Evolutionary conservation across 306 rosid genomes (phyloP).

Genomic region (Sechiopsis laciniata): DNA sequence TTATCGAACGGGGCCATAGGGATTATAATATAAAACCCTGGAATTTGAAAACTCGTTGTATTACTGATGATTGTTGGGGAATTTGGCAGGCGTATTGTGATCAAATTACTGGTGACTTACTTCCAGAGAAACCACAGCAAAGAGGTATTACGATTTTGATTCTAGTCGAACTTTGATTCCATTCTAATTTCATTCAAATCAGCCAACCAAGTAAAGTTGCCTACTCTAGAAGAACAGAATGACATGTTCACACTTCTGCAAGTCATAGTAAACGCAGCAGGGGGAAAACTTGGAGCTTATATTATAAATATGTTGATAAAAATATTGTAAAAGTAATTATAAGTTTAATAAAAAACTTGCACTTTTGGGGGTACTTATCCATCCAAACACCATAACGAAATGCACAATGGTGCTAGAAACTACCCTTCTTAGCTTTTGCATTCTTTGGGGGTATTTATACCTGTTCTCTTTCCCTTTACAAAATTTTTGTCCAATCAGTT

Average conservation of each 20-base stretch:
- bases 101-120: slow-evolving; percentile 78
- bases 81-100: slow-evolving; percentile 90
- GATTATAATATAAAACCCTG: neutral
- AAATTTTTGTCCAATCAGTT: slow-evolving; percentile 14
- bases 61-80: slow-evolving; percentile 25
- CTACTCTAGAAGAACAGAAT: neutral
- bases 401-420: neutral
- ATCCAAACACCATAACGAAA: neutral
- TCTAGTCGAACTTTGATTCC: neutral
- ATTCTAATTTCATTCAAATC: neutral
- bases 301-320: slow-evolving; percentile 5
- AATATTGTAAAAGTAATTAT: neutral
- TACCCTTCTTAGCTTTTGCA: neutral
- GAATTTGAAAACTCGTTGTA: neutral
- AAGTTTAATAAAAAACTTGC: too few species aligned
- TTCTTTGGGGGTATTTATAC: too few species aligned
- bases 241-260: neutral
- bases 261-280: neutral
- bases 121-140: slow-evolving; percentile 92
- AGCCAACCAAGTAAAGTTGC: neutral
- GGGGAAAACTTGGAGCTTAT: neutral
- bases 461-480: too few species aligned
- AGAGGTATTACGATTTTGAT: slow-evolving; percentile 42
- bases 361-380: neutral
- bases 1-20: too few species aligned